Percentiles rank a stretch among this genome's conserved stretches.
Evolutionary conservation across 306 rosid genomes (phyloP).

Genomic region (Lablab purpureus): DNA sequence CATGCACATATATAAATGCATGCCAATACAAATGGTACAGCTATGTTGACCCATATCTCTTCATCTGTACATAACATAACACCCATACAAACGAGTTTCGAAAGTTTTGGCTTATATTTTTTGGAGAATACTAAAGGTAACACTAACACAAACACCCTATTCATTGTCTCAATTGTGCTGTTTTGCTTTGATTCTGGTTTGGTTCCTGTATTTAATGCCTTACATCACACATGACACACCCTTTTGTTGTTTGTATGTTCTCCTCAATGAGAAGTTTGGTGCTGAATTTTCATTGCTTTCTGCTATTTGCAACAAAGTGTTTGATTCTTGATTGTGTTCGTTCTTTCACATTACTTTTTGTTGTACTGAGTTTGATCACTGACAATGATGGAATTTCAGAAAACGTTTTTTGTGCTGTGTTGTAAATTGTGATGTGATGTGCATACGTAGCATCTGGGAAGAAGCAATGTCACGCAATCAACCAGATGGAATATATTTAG

Average conservation of each 20-base stretch:
- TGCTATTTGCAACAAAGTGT: not conserved
- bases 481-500: slow-evolving; percentile 49
- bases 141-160: not conserved
- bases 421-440: slow-evolving; percentile 20
- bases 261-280: slow-evolving; percentile 19
- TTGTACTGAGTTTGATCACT: slow-evolving; percentile 39
- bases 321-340: slow-evolving; percentile 9
- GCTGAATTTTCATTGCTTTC: slow-evolving; percentile 10
- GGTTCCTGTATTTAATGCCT: slow-evolving; percentile 1
- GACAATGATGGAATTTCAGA: slow-evolving; percentile 40
- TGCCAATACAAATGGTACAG: slow-evolving; percentile 49
- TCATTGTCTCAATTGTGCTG: slow-evolving; percentile 33
- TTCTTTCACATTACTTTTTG: slow-evolving; percentile 14
- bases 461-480: slow-evolving; percentile 52
- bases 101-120: slow-evolving; percentile 52
- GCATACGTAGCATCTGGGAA: slow-evolving; percentile 39
- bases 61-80: slow-evolving; percentile 55
- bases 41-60: slow-evolving; percentile 48
- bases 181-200: slow-evolving; percentile 1
- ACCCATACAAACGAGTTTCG: slow-evolving; percentile 23
- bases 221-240: slow-evolving; percentile 3
- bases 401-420: slow-evolving; percentile 28
- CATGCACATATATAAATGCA: slow-evolving; percentile 55
- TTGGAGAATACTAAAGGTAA: slow-evolving; percentile 54
- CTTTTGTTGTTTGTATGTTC: slow-evolving; percentile 15